A percentile compares a stretch with the other conserved stretches of the same genome.
Conservation (phyloP, 306 rosid species). For the Hylodesmum podocarpum region DNA sequence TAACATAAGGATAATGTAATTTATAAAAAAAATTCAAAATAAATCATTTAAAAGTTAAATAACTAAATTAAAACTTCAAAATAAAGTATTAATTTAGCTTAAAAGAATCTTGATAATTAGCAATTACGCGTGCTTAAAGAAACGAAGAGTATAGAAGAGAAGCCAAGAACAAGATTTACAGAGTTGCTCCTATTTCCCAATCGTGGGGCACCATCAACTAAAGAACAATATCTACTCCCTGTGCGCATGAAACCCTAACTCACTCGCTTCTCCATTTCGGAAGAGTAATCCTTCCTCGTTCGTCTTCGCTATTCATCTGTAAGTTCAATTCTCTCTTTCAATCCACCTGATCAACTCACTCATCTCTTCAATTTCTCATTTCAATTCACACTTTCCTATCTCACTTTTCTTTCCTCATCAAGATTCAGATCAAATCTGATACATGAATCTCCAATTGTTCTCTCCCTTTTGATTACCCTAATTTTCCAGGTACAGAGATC, state of each 20-base stretch:
- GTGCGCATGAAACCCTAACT: constrained; percentile 42
- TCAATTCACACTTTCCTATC: background rate
- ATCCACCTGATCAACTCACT: background rate
- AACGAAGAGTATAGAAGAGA: background rate
- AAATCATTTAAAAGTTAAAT: too few relatives aligned
- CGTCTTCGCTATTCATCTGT: constrained; percentile 38
- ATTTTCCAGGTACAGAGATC: constrained; percentile 23
- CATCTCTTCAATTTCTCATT: background rate
- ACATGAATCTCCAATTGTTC: background rate
- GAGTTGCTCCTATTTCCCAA: background rate
- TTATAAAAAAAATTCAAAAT: too few relatives aligned
- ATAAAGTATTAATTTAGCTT: too few relatives aligned
- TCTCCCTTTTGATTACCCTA: background rate
- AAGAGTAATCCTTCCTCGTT: constrained; percentile 13
- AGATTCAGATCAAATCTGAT: background rate
- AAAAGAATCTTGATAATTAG: too few relatives aligned
- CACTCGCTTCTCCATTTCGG: background rate
- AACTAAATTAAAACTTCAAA: too few relatives aligned
- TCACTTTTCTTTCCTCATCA: background rate
- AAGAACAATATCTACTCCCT: constrained; percentile 1
- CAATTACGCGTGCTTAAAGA: background rate
- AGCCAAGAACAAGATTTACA: background rate
- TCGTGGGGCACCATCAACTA: constrained; percentile 5
- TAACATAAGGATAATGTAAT: too few relatives aligned
- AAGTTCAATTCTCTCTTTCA: constrained; percentile 37